Percentiles rank a stretch among this genome's conserved stretches.
phyloP scores from a whole-genome alignment of 2,329 filamentous ascomycete genomes.

The Colletotrichum tofieldiae region DNA sequence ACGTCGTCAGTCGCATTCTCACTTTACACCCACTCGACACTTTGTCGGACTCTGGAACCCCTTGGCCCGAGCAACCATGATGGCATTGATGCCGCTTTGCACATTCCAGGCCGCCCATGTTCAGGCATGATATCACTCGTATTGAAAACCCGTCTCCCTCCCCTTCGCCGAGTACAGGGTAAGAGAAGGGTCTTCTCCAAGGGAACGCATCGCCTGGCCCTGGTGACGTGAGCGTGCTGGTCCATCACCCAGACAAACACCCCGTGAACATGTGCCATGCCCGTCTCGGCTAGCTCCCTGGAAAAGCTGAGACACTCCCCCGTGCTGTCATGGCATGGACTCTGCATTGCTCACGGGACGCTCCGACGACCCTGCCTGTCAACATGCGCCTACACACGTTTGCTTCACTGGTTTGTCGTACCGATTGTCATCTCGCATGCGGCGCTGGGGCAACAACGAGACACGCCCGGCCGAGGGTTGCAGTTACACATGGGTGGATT shows the following conservation, averaged over 20 bases:
- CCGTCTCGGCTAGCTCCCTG: conserved; percentile 11
- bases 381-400: background rate
- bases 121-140: conserved; percentile 3
- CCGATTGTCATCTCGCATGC: background rate
- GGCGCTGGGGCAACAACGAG: background rate
- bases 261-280: conserved; percentile 23
- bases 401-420: background rate
- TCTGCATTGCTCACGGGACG: background rate
- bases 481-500: background rate
- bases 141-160: background rate
- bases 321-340: conserved; percentile 11
- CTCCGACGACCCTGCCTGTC: conserved; percentile 12
- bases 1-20: conserved; percentile 17
- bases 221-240: conserved; percentile 8
- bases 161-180: too few species aligned
- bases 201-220: conserved; percentile 11
- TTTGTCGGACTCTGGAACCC: background rate
- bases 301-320: conserved; percentile 23
- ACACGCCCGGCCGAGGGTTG: background rate
- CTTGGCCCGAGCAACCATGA: background rate
- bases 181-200: background rate
- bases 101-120: conserved; percentile 11
- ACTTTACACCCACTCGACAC: background rate
- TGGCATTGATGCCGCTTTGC: background rate
- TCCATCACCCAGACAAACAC: conserved; percentile 9